These are phyloP conservation scores for Protomyces pachydermus DNA, from an alignment of 1,139 yeast genomes.

Conservation along the genomic window DNA sequence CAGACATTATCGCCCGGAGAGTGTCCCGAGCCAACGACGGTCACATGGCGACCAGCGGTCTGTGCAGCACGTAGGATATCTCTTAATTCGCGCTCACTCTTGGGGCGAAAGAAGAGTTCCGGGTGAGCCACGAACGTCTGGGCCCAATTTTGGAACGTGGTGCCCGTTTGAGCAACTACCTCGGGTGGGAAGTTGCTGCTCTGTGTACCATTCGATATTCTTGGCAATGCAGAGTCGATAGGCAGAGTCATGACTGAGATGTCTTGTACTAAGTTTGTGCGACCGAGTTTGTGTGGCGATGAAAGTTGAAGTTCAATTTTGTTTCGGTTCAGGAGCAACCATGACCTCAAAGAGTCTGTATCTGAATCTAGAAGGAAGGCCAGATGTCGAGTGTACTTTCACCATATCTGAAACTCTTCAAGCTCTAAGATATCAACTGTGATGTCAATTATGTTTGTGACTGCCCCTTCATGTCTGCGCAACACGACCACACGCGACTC, in stretches of 20 bases:
- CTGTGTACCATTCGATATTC: background rate
- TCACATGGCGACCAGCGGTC: conserved; percentile 56
- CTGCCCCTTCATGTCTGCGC: too few relatives aligned
- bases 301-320: too few relatives aligned
- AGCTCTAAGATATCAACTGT: too few relatives aligned
- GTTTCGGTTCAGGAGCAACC: too few relatives aligned
- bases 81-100: conserved; percentile 22
- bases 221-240: conserved; percentile 6
- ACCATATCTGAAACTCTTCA: too few relatives aligned
- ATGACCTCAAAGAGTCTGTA: too few relatives aligned
- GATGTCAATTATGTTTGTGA: too few relatives aligned
- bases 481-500: too few relatives aligned
- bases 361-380: too few relatives aligned
- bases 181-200: background rate
- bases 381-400: too few relatives aligned
- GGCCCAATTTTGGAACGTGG: conserved; percentile 25
- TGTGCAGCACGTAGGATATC: conserved; percentile 61
- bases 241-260: background rate
- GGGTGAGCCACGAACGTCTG: conserved; percentile 23
- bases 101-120: conserved; percentile 29
- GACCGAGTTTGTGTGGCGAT: too few relatives aligned
- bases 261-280: too few relatives aligned
- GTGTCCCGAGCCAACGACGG: conserved; percentile 91
- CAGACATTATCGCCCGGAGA: conserved; percentile 90
- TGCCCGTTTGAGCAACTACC: background rate